phyloP scores from a whole-genome alignment of 208 protist species.

The Dictyostelium gargantuum region DNA sequence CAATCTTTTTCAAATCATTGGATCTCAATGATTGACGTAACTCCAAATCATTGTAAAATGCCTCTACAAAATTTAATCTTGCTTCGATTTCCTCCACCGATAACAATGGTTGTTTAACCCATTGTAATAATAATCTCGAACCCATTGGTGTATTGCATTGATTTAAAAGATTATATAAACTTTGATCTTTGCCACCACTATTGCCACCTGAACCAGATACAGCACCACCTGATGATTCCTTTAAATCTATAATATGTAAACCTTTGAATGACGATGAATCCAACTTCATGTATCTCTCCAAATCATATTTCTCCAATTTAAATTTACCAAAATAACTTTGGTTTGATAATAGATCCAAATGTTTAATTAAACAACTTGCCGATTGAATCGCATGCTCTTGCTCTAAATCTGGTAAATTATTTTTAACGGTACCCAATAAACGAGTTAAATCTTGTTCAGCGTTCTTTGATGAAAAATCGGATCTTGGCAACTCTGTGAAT shows the following conservation, averaged over 20 bases:
- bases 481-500: neutral
- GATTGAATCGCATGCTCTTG: slow-evolving; percentile 51
- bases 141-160: slow-evolving; percentile 96
- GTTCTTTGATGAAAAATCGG: slow-evolving; percentile 28
- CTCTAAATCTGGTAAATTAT: slow-evolving; percentile 53
- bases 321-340: slow-evolving; percentile 66
- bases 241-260: slow-evolving; percentile 56
- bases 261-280: slow-evolving; percentile 29
- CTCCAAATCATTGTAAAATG: slow-evolving; percentile 90
- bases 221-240: neutral
- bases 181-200: slow-evolving; percentile 84
- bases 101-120: slow-evolving; percentile 97
- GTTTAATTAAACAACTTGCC: slow-evolving; percentile 61
- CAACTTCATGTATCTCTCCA: slow-evolving; percentile 43
- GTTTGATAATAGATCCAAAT: slow-evolving; percentile 60
- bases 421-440: neutral
- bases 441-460: slow-evolving; percentile 62
- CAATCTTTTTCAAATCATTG: slow-evolving; percentile 87
- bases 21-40: slow-evolving; percentile 87
- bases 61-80: slow-evolving; percentile 93
- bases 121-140: slow-evolving; percentile 94
- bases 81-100: slow-evolving; percentile 91
- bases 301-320: slow-evolving; percentile 63
- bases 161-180: slow-evolving; percentile 93
- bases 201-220: neutral